Evolutionary conservation across 2,329 filamentous ascomycete species (phyloP).

Genomic region (Curvularia sp.): DNA sequence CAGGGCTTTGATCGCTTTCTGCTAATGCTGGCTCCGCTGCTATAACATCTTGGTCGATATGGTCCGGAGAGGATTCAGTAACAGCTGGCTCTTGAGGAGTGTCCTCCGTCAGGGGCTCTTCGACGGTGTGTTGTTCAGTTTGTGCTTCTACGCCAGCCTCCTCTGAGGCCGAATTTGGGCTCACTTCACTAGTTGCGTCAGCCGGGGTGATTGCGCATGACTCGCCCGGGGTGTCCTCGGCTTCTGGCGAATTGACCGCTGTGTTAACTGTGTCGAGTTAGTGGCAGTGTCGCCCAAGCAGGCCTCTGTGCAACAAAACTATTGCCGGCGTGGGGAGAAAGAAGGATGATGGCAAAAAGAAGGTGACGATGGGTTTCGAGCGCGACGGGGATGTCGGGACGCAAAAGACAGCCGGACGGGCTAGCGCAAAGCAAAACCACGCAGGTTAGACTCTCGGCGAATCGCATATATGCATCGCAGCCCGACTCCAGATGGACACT

Average conservation of each 20-base stretch:
- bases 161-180: conserved; percentile 15
- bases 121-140: conserved; percentile 9
- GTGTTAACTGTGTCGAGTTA: conserved; percentile 21
- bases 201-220: conserved; percentile 15
- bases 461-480: conserved; percentile 40
- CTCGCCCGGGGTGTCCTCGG: conserved; percentile 7
- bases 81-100: conserved; percentile 1
- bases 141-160: conserved; percentile 16
- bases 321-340: conserved; percentile 11
- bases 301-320: background rate
- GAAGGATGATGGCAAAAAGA: conserved; percentile 10
- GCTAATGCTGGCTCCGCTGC: conserved; percentile 10
- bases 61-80: conserved; percentile 7
- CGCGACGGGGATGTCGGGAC: conserved; percentile 24
- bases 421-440: conserved; percentile 30
- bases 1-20: conserved; percentile 10
- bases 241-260: conserved; percentile 1
- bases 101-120: conserved; percentile 8
- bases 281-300: conserved; percentile 6
- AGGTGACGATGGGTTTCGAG: conserved; percentile 15
- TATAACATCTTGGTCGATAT: conserved; percentile 11
- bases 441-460: conserved; percentile 34
- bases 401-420: conserved; percentile 17
- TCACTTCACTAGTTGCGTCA: conserved; percentile 16
- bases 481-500: conserved; percentile 28